Conservation (phyloP, 2,329 filamentous ascomycete species). For the Didymella glomerata region DNA sequence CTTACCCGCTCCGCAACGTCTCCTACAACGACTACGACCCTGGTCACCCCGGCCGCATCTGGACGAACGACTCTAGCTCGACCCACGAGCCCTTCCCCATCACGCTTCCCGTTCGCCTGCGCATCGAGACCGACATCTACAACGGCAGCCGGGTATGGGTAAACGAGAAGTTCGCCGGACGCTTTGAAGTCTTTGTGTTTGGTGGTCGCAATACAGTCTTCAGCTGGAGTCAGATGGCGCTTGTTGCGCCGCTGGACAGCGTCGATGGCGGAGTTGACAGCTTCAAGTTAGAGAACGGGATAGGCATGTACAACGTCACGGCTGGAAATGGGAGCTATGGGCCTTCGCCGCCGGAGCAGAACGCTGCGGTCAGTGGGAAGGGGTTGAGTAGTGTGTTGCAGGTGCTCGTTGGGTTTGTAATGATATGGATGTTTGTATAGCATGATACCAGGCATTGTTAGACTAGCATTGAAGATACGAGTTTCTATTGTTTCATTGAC, state of each 20-base stretch:
- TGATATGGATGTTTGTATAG: conserved; percentile 9
- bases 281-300: conserved; percentile 18
- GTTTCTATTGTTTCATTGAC: neutral
- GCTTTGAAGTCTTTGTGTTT: conserved; percentile 65
- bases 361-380: neutral
- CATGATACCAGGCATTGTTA: conserved; percentile 4
- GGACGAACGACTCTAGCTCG: conserved; percentile 59
- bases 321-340: conserved; percentile 22
- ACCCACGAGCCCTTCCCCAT: conserved; percentile 55
- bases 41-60: conserved; percentile 61
- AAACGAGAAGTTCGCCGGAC: conserved; percentile 56
- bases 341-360: conserved; percentile 9
- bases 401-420: neutral
- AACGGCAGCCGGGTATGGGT: conserved; percentile 62
- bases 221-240: conserved; percentile 66
- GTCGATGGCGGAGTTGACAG: conserved; percentile 42
- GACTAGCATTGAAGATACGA: neutral
- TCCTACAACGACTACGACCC: conserved; percentile 57
- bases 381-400: neutral
- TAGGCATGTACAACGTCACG: conserved; percentile 23
- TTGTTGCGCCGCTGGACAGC: conserved; percentile 60
- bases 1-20: conserved; percentile 61
- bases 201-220: conserved; percentile 61
- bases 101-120: conserved; percentile 46
- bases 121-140: conserved; percentile 56